Conservation (phyloP, 1,284 basidiomycete genomes). For the Takashimella koratensis region DNA sequence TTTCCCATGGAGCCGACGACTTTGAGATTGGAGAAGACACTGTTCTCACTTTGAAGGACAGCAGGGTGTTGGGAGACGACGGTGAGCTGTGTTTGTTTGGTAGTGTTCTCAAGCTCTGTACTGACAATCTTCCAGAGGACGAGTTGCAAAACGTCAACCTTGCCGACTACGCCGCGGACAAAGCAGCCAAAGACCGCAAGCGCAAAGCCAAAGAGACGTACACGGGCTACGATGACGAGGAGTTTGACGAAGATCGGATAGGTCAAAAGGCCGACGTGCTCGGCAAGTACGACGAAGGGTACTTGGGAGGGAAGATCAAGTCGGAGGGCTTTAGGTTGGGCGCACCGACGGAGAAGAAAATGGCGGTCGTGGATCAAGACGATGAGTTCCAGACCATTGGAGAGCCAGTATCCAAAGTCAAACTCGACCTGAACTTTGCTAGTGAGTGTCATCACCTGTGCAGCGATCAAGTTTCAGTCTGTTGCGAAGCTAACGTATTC, state of each 20-base stretch:
- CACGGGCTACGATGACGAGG: constrained; percentile 95
- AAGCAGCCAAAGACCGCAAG: constrained; percentile 65
- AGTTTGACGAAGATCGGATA: constrained; percentile 65
- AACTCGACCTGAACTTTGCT: constrained; percentile 80
- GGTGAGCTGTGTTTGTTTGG: constrained; percentile 53
- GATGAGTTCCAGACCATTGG: constrained; percentile 51
- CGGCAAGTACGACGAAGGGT: constrained; percentile 89
- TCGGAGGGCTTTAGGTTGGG: constrained; percentile 75
- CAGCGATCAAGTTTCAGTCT: no score
- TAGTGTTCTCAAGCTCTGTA: not conserved
- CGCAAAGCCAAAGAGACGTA: constrained; percentile 79
- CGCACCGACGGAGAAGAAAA: constrained; percentile 45
- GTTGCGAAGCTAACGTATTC: not conserved
- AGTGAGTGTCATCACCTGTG: constrained; percentile 57
- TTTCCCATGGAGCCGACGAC: constrained; percentile 88
- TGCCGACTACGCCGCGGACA: constrained; percentile 74
- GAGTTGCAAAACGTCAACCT: constrained; percentile 93
- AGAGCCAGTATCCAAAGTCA: constrained; percentile 36
- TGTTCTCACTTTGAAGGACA: constrained; percentile 95
- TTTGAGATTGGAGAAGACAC: constrained; percentile 89
- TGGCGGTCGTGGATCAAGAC: constrained; percentile 54
- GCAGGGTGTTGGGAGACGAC: constrained; percentile 86
- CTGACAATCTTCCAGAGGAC: constrained; percentile 64
- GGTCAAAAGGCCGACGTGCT: constrained; percentile 80
- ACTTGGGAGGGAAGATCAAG: constrained; percentile 53